These are phyloP conservation scores for Pythium folliculosum DNA, from an alignment of 352 stramenopile genomes.

Conservation along the genomic window DNA sequence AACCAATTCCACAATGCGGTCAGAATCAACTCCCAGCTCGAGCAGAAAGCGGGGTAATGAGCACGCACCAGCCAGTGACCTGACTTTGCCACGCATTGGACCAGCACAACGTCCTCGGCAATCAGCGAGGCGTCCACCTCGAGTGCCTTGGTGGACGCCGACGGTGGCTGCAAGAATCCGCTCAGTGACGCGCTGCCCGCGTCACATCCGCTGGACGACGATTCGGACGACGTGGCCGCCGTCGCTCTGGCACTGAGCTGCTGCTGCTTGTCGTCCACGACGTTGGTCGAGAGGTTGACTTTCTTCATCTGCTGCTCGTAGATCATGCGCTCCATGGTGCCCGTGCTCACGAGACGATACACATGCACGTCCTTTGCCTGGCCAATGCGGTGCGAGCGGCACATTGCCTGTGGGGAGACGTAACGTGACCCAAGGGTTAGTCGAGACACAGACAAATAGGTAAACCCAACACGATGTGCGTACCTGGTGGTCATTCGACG, in stretches of 20 bases:
- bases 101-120: slow-evolving; percentile 58
- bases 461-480: background rate
- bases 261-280: slow-evolving; percentile 59
- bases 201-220: background rate
- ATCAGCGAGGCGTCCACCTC: slow-evolving; percentile 41
- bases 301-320: slow-evolving; percentile 91
- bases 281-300: slow-evolving; percentile 71
- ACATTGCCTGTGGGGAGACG: slow-evolving; percentile 81
- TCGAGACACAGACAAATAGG: no score
- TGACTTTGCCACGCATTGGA: slow-evolving; percentile 53
- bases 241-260: background rate
- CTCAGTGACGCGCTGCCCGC: slow-evolving; percentile 36
- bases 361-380: slow-evolving; percentile 90
- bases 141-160: slow-evolving; percentile 33
- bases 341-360: slow-evolving; percentile 91
- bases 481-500: slow-evolving; percentile 89
- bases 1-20: background rate
- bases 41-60: background rate
- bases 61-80: slow-evolving; percentile 63
- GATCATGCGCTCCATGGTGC: slow-evolving; percentile 93
- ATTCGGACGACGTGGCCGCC: slow-evolving; percentile 5
- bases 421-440: background rate
- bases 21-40: background rate
- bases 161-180: slow-evolving; percentile 61
- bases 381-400: slow-evolving; percentile 89